A percentile compares a stretch with the other conserved stretches of the same genome.
Conservation (phyloP, 345 rosid species). For the Populus euphratica region DNA sequence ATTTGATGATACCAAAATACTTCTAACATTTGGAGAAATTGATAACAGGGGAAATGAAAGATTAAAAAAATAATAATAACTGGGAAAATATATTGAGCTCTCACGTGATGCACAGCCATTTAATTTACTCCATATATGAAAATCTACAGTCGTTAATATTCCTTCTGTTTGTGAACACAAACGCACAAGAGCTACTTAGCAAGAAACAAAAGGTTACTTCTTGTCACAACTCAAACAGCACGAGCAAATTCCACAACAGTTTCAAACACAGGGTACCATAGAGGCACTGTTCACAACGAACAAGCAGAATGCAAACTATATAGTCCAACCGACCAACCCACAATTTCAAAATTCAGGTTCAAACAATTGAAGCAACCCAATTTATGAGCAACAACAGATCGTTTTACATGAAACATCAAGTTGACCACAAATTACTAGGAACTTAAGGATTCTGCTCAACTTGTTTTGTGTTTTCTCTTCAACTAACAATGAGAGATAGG, state of each 20-base stretch:
- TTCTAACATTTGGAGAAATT: background rate
- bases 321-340: background rate
- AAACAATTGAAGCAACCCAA: background rate
- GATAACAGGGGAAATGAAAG: background rate
- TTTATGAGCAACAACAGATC: background rate
- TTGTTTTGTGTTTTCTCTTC: background rate
- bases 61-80: too few species aligned
- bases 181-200: background rate
- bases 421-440: background rate
- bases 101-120: too few species aligned
- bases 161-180: too few species aligned
- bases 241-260: background rate
- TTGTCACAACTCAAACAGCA: background rate
- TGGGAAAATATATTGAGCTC: background rate
- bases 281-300: background rate
- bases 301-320: background rate
- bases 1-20: background rate
- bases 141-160: too few species aligned
- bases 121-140: too few species aligned
- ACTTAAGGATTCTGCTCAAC: background rate
- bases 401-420: background rate
- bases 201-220: background rate
- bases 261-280: background rate
- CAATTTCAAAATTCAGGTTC: background rate
- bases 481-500: background rate